These are phyloP conservation scores for Verticillium tricorpus DNA, from an alignment of 2,329 filamentous ascomycete species.

Conservation along the genomic window DNA sequence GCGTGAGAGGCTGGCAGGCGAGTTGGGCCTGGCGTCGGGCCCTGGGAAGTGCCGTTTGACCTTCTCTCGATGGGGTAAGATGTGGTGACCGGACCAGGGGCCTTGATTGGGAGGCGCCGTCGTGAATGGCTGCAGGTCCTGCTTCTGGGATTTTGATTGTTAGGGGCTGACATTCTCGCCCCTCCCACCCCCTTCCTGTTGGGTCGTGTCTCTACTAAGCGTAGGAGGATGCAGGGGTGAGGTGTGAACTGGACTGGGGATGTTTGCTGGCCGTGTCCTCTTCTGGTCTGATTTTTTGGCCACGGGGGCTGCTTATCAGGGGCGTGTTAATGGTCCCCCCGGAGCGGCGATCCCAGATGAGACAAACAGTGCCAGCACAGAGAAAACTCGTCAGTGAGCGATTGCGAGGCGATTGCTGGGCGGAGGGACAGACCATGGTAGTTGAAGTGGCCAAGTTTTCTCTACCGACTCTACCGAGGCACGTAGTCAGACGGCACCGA, in stretches of 20 bases:
- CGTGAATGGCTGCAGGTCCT: not conserved
- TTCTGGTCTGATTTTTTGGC: not conserved
- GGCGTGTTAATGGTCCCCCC: not conserved
- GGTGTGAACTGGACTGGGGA: not conserved
- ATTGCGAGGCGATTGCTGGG: too few relatives aligned
- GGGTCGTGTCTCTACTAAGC: not conserved
- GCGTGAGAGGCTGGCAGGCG: not conserved
- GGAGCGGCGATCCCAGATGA: not conserved
- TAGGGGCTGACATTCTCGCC: not conserved
- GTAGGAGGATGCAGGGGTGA: not conserved
- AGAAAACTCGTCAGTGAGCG: not conserved
- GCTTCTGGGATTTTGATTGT: not conserved
- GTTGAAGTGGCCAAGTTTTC: too few relatives aligned
- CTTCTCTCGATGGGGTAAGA: constrained; percentile 2
- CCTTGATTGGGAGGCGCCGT: not conserved
- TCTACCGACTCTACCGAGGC: too few relatives aligned
- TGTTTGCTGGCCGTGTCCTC: not conserved
- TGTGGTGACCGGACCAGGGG: not conserved
- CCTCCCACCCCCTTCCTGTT: not conserved
- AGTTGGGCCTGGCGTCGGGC: not conserved
- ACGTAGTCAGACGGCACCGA: not conserved
- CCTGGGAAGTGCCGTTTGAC: constrained; percentile 2
- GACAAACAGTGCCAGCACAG: not conserved
- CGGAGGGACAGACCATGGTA: too few relatives aligned
- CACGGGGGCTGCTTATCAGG: not conserved